These are phyloP conservation scores for Suillus sp. DNA, from an alignment of 768 basidiomycete species.

Conservation along the genomic window DNA sequence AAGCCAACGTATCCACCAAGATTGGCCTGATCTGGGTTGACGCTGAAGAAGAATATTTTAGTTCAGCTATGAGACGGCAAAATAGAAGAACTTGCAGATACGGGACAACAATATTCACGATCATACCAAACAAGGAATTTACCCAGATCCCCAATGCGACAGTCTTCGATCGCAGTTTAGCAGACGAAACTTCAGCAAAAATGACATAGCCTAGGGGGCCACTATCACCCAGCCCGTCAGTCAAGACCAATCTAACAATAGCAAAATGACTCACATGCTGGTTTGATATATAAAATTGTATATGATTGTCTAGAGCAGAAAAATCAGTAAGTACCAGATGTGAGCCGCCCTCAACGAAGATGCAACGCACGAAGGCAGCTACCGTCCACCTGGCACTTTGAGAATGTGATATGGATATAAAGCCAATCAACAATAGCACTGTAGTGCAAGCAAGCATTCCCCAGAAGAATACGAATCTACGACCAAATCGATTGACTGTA, in stretches of 20 bases:
- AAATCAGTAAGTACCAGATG: neutral
- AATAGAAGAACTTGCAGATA: constrained; percentile 26
- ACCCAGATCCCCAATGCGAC: constrained; percentile 29
- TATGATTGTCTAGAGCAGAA: constrained; percentile 26
- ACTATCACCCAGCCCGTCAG: constrained; percentile 13
- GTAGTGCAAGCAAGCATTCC: constrained; percentile 26
- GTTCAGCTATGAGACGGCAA: no score
- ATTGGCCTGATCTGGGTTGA: constrained; percentile 31
- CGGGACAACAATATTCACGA: constrained; percentile 29
- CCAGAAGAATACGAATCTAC: constrained; percentile 32
- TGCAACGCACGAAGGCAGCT: constrained; percentile 24
- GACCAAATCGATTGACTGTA: constrained; percentile 25
- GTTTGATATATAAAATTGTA: constrained; percentile 34
- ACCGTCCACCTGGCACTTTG: constrained; percentile 26
- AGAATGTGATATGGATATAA: constrained; percentile 26
- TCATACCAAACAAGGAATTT: constrained; percentile 29
- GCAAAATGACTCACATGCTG: constrained; percentile 24
- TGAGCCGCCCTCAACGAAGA: no score
- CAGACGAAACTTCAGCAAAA: constrained; percentile 32
- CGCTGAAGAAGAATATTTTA: constrained; percentile 11
- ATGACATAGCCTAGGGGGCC: constrained; percentile 32
- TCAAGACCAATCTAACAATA: neutral
- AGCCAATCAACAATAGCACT: constrained; percentile 30
- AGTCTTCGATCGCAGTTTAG: constrained; percentile 34
- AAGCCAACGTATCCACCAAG: constrained; percentile 32